Evolutionary conservation across 202 grass and related monocot species (phyloP).

Genomic region (Dendrocalamus latiflorus): DNA sequence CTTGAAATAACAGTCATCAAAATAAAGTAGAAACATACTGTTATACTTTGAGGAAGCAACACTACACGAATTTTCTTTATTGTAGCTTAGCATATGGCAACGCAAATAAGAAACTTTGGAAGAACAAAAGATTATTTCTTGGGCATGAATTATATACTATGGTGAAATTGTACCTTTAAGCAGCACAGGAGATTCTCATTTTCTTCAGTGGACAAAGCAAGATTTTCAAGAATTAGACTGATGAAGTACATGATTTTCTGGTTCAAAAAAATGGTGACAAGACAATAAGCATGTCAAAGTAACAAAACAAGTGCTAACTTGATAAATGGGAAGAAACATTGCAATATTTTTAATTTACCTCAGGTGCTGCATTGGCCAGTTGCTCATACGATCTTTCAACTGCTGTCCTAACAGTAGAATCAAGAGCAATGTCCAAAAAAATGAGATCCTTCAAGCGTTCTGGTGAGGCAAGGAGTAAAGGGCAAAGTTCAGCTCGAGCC

Average conservation of each 20-base stretch:
- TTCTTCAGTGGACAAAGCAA: conserved; percentile 82
- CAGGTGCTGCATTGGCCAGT: conserved; percentile 58
- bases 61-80: too few relatives aligned
- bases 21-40: too few relatives aligned
- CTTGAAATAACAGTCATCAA: too few relatives aligned
- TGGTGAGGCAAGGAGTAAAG: conserved; percentile 56
- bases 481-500: conserved; percentile 76
- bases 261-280: conserved; percentile 17
- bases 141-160: too few relatives aligned
- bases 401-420: conserved; percentile 89
- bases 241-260: conserved; percentile 99
- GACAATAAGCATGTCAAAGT: conserved; percentile 1
- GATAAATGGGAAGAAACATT: neutral
- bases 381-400: conserved; percentile 86
- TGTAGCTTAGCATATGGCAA: too few relatives aligned
- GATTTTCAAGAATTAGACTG: conserved; percentile 92
- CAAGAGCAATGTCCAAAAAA: conserved; percentile 98
- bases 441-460: conserved; percentile 94
- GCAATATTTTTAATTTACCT: conserved; percentile 46
- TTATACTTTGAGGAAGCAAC: too few relatives aligned
- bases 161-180: conserved; percentile 56
- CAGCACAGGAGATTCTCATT: conserved; percentile 92
- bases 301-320: conserved; percentile 17
- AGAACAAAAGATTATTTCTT: too few relatives aligned
- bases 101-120: too few relatives aligned